Conservation (phyloP, 2,329 filamentous ascomycete species). For the Sporothrix brunneoviolacea region DNA sequence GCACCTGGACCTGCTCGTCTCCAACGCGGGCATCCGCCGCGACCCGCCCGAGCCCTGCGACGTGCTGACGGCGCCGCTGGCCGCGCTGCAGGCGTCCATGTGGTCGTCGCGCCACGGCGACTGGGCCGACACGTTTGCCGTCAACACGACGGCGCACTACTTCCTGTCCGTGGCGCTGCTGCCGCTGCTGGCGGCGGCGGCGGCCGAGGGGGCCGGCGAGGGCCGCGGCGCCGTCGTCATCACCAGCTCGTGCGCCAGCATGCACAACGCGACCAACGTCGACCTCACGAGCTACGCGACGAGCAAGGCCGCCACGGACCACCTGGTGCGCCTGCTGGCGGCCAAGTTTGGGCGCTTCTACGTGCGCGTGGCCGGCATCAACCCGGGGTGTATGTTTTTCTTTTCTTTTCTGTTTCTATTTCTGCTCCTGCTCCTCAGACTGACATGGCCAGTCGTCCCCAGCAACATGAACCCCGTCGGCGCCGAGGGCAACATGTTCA, state of each 20-base stretch:
- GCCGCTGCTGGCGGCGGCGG: slow-evolving; percentile 51
- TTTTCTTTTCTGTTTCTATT: not conserved
- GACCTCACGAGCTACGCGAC: slow-evolving; percentile 45
- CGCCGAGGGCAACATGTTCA: slow-evolving; percentile 42
- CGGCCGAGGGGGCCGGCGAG: not conserved
- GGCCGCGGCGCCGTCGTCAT: slow-evolving; percentile 23
- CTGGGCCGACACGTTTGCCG: slow-evolving; percentile 63
- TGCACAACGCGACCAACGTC: slow-evolving; percentile 36
- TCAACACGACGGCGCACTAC: slow-evolving; percentile 66
- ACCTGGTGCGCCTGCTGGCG: slow-evolving; percentile 42
- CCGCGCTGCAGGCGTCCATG: slow-evolving; percentile 35
- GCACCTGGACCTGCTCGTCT: slow-evolving; percentile 37
- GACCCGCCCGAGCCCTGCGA: slow-evolving; percentile 12
- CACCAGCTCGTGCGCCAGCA: slow-evolving; percentile 38
- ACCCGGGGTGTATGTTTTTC: slow-evolving; percentile 18
- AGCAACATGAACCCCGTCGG: slow-evolving; percentile 62
- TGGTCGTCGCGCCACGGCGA: slow-evolving; percentile 54
- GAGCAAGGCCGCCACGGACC: slow-evolving; percentile 46
- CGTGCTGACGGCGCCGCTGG: slow-evolving; percentile 14
- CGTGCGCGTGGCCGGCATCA: slow-evolving; percentile 28
- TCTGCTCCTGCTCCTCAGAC: not conserved
- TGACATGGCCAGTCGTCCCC: slow-evolving; percentile 37
- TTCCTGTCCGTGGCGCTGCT: slow-evolving; percentile 58
- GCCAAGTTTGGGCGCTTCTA: slow-evolving; percentile 35
- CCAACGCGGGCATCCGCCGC: slow-evolving; percentile 17